Conservation (phyloP, 2,329 filamentous ascomycete species). For the Exophiala viscosa region DNA sequence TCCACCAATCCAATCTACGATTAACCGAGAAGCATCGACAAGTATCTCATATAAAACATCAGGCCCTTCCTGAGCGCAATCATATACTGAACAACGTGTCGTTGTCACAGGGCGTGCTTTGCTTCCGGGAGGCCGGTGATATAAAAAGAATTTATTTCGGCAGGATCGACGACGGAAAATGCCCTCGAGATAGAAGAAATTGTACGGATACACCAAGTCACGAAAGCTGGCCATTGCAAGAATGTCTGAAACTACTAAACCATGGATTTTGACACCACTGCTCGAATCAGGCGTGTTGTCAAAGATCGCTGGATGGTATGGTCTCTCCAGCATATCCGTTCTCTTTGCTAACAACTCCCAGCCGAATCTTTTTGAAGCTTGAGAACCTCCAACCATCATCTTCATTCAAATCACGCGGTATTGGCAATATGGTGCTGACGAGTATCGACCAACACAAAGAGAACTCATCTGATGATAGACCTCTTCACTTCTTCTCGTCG, state of each 20-base stretch:
- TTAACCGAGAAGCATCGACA: too few relatives aligned
- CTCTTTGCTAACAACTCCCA: not conserved
- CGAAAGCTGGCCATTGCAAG: not conserved
- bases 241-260: conserved; percentile 20
- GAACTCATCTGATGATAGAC: conserved; percentile 41
- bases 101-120: conserved; percentile 2
- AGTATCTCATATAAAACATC: too few relatives aligned
- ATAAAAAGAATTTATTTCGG: not conserved
- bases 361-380: conserved; percentile 79
- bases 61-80: too few relatives aligned
- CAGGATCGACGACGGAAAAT: not conserved
- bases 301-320: conserved; percentile 39
- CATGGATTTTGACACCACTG: conserved; percentile 41
- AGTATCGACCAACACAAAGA: conserved; percentile 62
- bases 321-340: not conserved
- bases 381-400: conserved; percentile 80
- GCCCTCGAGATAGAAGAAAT: too few relatives aligned
- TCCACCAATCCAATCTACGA: too few relatives aligned
- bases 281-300: conserved; percentile 38
- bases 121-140: too few relatives aligned
- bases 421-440: conserved; percentile 45
- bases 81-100: not conserved
- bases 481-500: conserved; percentile 71
- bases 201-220: conserved; percentile 2
- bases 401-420: conserved; percentile 69